Evolutionary conservation across 1,284 basidiomycete species (phyloP).

Genomic region (Papiliotrema nemorosa): DNA sequence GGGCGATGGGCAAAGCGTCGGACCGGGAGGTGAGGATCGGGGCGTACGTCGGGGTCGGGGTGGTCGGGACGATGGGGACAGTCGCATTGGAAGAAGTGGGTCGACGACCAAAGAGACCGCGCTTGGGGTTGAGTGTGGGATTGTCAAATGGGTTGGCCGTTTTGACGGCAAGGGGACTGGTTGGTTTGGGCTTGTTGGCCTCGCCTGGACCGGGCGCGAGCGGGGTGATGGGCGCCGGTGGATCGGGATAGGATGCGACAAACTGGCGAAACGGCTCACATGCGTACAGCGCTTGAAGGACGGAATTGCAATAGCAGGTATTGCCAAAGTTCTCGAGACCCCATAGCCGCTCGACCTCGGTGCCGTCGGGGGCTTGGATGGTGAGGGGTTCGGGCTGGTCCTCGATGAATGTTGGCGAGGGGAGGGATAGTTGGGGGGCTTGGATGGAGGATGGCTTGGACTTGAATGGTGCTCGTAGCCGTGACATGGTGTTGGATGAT

Average conservation of each 20-base stretch:
- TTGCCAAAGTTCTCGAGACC: slow-evolving; percentile 90
- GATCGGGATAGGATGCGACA: slow-evolving; percentile 57
- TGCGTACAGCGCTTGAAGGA: slow-evolving; percentile 91
- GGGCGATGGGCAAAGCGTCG: slow-evolving; percentile 5
- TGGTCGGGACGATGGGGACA: background rate
- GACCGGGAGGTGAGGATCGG: slow-evolving; percentile 5
- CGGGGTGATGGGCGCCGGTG: slow-evolving; percentile 37
- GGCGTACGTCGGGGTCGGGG: background rate
- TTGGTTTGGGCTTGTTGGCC: slow-evolving; percentile 11
- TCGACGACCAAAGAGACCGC: slow-evolving; percentile 5
- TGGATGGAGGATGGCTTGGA: slow-evolving; percentile 7
- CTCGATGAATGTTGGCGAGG: slow-evolving; percentile 7
- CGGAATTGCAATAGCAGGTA: slow-evolving; percentile 94
- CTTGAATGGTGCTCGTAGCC: slow-evolving; percentile 16
- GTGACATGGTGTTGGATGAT: slow-evolving; percentile 11
- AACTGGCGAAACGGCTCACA: slow-evolving; percentile 76
- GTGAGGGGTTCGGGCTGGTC: background rate
- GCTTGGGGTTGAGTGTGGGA: slow-evolving; percentile 8
- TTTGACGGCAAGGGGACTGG: slow-evolving; percentile 16
- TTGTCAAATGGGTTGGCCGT: slow-evolving; percentile 30
- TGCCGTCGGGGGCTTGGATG: slow-evolving; percentile 17
- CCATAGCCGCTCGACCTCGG: slow-evolving; percentile 55
- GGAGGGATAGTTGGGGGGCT: slow-evolving; percentile 1
- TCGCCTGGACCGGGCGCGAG: slow-evolving; percentile 37
- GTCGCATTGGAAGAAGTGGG: slow-evolving; percentile 1